phyloP scores from a whole-genome alignment of 108 stramenopile genomes.

The Fragilariopsis cylindrus region DNA sequence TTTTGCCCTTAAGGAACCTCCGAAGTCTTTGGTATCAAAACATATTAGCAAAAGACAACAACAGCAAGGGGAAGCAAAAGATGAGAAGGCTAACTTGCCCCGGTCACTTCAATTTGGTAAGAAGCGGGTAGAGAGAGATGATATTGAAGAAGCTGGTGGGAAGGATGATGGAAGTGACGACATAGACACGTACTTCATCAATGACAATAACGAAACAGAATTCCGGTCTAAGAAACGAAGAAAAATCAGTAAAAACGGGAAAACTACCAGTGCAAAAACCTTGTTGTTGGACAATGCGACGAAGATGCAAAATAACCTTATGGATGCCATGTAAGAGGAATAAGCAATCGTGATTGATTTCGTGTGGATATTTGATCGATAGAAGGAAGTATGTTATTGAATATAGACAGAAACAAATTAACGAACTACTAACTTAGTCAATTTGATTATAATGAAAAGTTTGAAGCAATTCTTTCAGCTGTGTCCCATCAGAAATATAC shows the following conservation, averaged over 20 bases:
- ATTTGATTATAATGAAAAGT: neutral
- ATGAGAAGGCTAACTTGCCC: constrained; percentile 32
- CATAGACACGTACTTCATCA: neutral
- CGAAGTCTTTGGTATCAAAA: constrained; percentile 61
- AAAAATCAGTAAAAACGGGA: constrained; percentile 17
- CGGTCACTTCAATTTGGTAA: constrained; percentile 34
- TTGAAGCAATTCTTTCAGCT: neutral
- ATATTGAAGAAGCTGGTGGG: neutral
- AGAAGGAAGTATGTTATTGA: no score
- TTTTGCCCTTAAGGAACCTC: constrained; percentile 84
- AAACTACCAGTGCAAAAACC: constrained; percentile 26
- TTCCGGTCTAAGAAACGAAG: constrained; percentile 12
- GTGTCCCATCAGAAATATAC: neutral
- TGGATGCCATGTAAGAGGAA: constrained; percentile 43
- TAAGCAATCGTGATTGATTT: neutral
- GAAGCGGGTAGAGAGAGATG: neutral
- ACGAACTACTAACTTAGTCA: neutral
- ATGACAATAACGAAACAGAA: neutral
- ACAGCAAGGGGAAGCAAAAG: constrained; percentile 19
- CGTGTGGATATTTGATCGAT: no score
- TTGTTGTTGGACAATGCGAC: constrained; percentile 42
- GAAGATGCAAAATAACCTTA: constrained; percentile 45
- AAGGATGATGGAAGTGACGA: neutral
- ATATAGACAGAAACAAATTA: neutral
- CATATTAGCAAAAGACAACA: constrained; percentile 28